These are phyloP conservation scores for Phytophthora pinifolia DNA, from an alignment of 352 stramenopile species.

Conservation along the genomic window DNA sequence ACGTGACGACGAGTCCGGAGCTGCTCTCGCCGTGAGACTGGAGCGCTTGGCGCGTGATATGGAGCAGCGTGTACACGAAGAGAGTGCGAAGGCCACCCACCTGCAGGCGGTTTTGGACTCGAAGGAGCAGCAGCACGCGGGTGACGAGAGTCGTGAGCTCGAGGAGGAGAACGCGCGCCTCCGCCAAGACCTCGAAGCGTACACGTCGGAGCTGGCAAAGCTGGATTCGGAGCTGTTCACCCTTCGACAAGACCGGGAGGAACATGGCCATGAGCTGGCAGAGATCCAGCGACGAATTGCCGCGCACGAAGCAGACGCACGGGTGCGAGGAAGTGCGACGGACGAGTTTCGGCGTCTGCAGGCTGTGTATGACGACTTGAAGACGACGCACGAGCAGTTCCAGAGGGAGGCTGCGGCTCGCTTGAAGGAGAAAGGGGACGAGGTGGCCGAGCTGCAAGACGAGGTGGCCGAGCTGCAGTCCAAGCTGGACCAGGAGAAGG, in stretches of 20 bases:
- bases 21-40: slow-evolving; percentile 38
- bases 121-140: slow-evolving; percentile 30
- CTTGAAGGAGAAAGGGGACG: slow-evolving; percentile 36
- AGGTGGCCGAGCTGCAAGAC: slow-evolving; percentile 43
- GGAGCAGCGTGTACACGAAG: slow-evolving; percentile 39
- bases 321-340: slow-evolving; percentile 5
- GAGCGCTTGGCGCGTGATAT: slow-evolving; percentile 44
- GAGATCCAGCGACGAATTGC: slow-evolving; percentile 47
- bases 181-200: slow-evolving; percentile 26
- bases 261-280: slow-evolving; percentile 38
- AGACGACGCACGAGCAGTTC: slow-evolving; percentile 38
- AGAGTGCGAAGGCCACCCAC: slow-evolving; percentile 42
- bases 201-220: slow-evolving; percentile 26
- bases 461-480: slow-evolving; percentile 58
- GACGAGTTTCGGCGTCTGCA: slow-evolving; percentile 29
- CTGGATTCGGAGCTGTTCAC: slow-evolving; percentile 38
- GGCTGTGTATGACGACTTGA: slow-evolving; percentile 30
- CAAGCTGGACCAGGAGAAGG: slow-evolving; percentile 58
- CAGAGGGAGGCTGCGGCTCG: slow-evolving; percentile 31
- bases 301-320: slow-evolving; percentile 32
- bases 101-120: slow-evolving; percentile 42
- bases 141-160: slow-evolving; percentile 23
- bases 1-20: slow-evolving; percentile 24
- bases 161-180: slow-evolving; percentile 31
- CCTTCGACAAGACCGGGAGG: slow-evolving; percentile 48